Percentiles rank a stretch among this genome's conserved stretches.
These are phyloP conservation scores for Mycena latifolia DNA, from an alignment of 768 basidiomycete species.

Conservation along the genomic window DNA sequence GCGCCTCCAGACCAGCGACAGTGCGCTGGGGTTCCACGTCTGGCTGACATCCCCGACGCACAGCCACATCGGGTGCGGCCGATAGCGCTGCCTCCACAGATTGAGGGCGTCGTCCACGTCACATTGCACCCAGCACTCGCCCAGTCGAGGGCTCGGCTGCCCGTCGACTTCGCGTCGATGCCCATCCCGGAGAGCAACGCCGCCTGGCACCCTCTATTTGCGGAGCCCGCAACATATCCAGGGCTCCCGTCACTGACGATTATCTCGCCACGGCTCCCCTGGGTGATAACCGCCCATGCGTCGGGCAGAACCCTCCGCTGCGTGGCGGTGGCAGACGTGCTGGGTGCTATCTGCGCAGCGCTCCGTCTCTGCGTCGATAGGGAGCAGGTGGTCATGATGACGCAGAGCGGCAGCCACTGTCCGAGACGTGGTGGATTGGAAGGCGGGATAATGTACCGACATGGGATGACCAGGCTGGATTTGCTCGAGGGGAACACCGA, in stretches of 20 bases:
- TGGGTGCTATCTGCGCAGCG: slow-evolving; percentile 21
- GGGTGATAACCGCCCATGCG: slow-evolving; percentile 35
- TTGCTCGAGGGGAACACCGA: slow-evolving; percentile 26
- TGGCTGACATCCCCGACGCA: slow-evolving; percentile 9
- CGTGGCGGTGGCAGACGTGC: slow-evolving; percentile 29
- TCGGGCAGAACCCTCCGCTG: slow-evolving; percentile 23
- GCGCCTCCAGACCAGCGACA: not conserved
- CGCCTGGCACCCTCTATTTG: slow-evolving; percentile 1
- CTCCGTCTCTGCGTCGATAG: slow-evolving; percentile 19
- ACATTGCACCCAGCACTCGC: slow-evolving; percentile 11
- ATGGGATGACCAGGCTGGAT: slow-evolving; percentile 30
- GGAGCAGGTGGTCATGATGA: slow-evolving; percentile 11
- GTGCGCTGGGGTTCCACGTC: slow-evolving; percentile 7
- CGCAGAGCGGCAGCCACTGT: slow-evolving; percentile 1
- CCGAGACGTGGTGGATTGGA: not conserved
- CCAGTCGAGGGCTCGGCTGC: not conserved
- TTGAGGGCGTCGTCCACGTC: slow-evolving; percentile 12
- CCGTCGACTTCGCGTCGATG: slow-evolving; percentile 1
- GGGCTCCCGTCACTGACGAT: slow-evolving; percentile 36
- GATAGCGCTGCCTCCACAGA: slow-evolving; percentile 26
- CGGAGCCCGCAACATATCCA: slow-evolving; percentile 26
- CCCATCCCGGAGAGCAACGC: slow-evolving; percentile 10
- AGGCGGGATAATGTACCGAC: not conserved
- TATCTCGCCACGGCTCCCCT: slow-evolving; percentile 20
- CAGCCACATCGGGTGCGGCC: slow-evolving; percentile 6